Percentiles rank a stretch among this genome's conserved stretches.
phyloP scores from a whole-genome alignment of 768 basidiomycete species.

The Steccherinum ochraceum region DNA sequence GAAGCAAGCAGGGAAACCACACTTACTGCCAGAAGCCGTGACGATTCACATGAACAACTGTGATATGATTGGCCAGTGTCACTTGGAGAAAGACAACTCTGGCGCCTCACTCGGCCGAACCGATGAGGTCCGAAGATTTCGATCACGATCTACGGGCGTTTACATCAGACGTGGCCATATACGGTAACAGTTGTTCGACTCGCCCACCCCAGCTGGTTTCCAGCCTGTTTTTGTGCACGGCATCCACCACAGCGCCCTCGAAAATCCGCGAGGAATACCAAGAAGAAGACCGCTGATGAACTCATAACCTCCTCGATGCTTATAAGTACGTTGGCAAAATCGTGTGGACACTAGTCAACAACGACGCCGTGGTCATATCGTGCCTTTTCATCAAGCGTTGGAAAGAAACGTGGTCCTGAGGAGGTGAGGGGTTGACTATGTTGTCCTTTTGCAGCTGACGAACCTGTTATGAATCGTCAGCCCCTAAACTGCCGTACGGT shows the following conservation, averaged over 20 bases:
- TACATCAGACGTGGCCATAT: too few relatives aligned
- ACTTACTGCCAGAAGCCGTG: background rate
- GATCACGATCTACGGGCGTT: background rate
- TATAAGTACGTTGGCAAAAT: conserved; percentile 48
- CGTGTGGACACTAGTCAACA: conserved; percentile 43
- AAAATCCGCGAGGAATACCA: too few relatives aligned
- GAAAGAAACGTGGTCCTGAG: conserved; percentile 24
- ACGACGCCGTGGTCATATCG: conserved; percentile 24
- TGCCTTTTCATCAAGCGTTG: conserved; percentile 32
- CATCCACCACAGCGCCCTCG: too few relatives aligned
- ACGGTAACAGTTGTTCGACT: too few relatives aligned
- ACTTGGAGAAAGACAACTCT: too few relatives aligned
- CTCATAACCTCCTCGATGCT: too few relatives aligned
- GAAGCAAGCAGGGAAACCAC: too few relatives aligned
- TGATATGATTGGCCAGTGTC: background rate
- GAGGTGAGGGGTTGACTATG: conserved; percentile 31
- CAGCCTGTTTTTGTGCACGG: too few relatives aligned
- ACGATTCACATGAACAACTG: background rate
- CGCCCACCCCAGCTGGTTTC: too few relatives aligned
- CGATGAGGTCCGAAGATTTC: background rate
- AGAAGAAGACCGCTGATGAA: too few relatives aligned
- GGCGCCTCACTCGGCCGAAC: background rate
- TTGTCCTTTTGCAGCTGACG: conserved; percentile 60
- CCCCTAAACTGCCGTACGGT: background rate
- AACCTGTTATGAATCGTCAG: conserved; percentile 33